These are phyloP conservation scores for Trifolium subterraneum DNA, from an alignment of 306 rosid genomes.

Conservation along the genomic window DNA sequence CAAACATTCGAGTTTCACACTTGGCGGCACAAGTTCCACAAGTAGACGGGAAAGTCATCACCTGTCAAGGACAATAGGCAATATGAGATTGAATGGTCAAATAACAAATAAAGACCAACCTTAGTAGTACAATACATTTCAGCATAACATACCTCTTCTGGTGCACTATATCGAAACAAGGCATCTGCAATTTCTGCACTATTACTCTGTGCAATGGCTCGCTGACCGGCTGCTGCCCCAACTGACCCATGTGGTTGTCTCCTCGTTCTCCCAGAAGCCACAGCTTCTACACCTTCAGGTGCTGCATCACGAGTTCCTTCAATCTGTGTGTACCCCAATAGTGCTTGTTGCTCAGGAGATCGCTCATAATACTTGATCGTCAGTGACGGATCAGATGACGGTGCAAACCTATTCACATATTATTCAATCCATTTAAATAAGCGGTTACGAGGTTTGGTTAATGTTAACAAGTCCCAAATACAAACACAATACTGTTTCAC, in stretches of 20 bases:
- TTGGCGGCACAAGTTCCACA: constrained; percentile 74
- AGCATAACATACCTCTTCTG: constrained; percentile 76
- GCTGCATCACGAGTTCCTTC: constrained; percentile 51
- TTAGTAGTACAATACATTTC: constrained; percentile 12
- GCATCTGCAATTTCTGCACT: constrained; percentile 83
- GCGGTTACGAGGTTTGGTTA: constrained; percentile 25
- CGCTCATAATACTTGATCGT: constrained; percentile 86
- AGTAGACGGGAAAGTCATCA: constrained; percentile 97
- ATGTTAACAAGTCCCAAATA: constrained; percentile 11
- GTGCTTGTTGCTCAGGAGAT: constrained; percentile 86
- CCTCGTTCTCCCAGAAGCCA: constrained; percentile 52
- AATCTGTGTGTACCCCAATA: constrained; percentile 69
- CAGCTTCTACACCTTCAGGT: constrained; percentile 45
- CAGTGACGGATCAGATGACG: constrained; percentile 78
- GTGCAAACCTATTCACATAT: constrained; percentile 69
- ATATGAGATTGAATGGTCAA: constrained; percentile 17
- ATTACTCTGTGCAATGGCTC: constrained; percentile 93
- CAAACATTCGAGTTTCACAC: constrained; percentile 97
- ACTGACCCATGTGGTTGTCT: constrained; percentile 78
- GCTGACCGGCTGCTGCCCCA: constrained; percentile 89
- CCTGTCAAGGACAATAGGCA: constrained; percentile 58
- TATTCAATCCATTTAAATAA: constrained; percentile 19
- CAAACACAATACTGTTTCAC: constrained; percentile 15
- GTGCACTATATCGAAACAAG: constrained; percentile 85
- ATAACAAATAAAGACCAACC: constrained; percentile 8